These are phyloP conservation scores for Pythium aquatile DNA, from an alignment of 352 stramenopile genomes.

Conservation along the genomic window DNA sequence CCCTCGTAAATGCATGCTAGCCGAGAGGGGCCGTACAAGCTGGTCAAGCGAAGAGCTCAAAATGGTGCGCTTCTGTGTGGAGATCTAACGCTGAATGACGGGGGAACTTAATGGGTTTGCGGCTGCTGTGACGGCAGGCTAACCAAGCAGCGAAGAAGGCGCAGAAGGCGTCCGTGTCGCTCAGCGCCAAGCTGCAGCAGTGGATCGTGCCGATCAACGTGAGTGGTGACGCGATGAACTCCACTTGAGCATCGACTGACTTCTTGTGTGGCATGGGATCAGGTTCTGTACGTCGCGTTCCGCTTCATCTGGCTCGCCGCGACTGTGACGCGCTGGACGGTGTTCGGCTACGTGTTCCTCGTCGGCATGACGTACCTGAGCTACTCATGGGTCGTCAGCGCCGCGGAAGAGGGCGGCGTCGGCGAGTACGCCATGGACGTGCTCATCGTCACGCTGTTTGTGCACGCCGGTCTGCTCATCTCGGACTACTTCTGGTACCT, in stretches of 20 bases:
- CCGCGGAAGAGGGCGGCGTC: slow-evolving; percentile 68
- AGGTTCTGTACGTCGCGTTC: slow-evolving; percentile 74
- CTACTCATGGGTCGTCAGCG: slow-evolving; percentile 79
- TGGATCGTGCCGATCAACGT: slow-evolving; percentile 84
- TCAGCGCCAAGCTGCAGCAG: slow-evolving; percentile 70
- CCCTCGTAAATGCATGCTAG: slow-evolving; percentile 1
- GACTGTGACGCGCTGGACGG: slow-evolving; percentile 66
- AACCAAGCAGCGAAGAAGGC: slow-evolving; percentile 88
- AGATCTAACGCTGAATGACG: background rate
- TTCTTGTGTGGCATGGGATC: background rate
- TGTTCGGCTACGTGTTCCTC: slow-evolving; percentile 68
- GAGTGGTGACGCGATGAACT: background rate
- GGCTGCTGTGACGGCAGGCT: slow-evolving; percentile 38
- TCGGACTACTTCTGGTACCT: slow-evolving; percentile 89
- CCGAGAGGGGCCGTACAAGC: slow-evolving; percentile 6
- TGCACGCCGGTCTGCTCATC: slow-evolving; percentile 70
- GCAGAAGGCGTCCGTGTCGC: slow-evolving; percentile 57
- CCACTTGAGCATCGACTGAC: background rate
- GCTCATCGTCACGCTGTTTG: slow-evolving; percentile 76
- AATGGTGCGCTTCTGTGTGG: background rate
- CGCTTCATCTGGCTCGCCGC: slow-evolving; percentile 72
- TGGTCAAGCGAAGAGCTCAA: slow-evolving; percentile 4
- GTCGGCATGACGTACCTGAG: slow-evolving; percentile 66
- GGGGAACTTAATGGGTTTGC: background rate
- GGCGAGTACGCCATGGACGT: slow-evolving; percentile 88